Evolutionary conservation across 768 basidiomycete genomes (phyloP).

Genomic region (Leccinum arenicola): DNA sequence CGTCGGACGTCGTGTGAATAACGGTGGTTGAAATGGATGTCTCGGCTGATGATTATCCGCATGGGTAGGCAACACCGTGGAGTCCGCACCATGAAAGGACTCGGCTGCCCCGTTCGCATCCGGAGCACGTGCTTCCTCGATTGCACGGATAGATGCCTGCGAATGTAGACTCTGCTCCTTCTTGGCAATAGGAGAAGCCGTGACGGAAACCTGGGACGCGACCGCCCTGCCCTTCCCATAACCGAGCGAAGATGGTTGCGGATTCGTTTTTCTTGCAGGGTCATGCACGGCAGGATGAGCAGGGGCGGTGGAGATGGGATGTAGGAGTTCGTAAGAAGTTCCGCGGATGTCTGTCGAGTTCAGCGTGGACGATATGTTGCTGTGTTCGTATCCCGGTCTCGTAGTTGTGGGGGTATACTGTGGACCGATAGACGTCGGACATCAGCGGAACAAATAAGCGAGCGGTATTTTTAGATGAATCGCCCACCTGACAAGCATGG

Average conservation of each 20-base stretch:
- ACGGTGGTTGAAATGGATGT: conserved; percentile 10
- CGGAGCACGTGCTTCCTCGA: conserved; percentile 20
- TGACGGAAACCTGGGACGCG: conserved; percentile 10
- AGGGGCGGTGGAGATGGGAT: conserved; percentile 15
- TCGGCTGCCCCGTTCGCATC: conserved; percentile 10
- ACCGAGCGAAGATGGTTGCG: conserved; percentile 21
- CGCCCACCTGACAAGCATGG: conserved; percentile 60
- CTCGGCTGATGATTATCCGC: conserved; percentile 7
- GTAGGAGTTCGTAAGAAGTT: conserved; percentile 26
- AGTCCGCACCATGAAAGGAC: conserved; percentile 5
- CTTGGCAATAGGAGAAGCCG: conserved; percentile 14
- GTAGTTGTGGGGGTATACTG: conserved; percentile 26
- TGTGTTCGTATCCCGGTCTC: conserved; percentile 21
- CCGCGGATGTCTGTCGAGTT: conserved; percentile 26
- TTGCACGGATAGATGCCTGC: conserved; percentile 15
- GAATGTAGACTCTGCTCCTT: conserved; percentile 14
- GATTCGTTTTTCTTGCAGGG: conserved; percentile 9
- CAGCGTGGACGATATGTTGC: conserved; percentile 20
- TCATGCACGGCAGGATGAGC: conserved; percentile 14
- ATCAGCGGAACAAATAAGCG: conserved; percentile 5
- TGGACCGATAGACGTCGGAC: conserved; percentile 1
- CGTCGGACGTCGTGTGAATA: conserved; percentile 33
- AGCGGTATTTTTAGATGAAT: background rate
- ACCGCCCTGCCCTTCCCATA: conserved; percentile 19
- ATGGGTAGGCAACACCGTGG: conserved; percentile 9